Conservation (phyloP, 352 stramenopile genomes). For the Globisporangium radiosum region DNA sequence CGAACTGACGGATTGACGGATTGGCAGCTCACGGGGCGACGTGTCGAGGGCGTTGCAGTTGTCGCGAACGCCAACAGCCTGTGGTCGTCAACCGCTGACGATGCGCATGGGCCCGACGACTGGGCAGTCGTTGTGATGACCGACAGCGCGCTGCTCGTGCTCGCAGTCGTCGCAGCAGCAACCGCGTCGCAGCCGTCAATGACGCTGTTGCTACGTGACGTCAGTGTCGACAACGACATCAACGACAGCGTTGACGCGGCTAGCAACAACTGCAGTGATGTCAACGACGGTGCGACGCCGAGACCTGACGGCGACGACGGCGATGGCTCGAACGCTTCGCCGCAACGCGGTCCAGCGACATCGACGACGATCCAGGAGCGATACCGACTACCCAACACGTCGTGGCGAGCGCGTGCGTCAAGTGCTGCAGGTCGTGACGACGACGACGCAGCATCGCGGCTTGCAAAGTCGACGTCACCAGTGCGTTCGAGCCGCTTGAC, state of each 20-base stretch:
- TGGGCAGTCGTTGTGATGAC: slow-evolving; percentile 7
- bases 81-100: no score
- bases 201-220: no score
- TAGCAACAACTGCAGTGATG: no score
- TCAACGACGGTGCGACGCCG: no score
- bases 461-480: not conserved
- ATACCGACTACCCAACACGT: slow-evolving; percentile 34
- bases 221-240: not conserved
- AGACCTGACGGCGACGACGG: not conserved
- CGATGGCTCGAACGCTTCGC: no score
- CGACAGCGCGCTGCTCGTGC: not conserved
- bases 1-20: not conserved
- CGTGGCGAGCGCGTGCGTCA: slow-evolving; percentile 11
- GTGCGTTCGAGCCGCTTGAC: not conserved
- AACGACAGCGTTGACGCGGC: not conserved
- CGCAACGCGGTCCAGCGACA: not conserved
- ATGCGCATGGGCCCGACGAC: no score
- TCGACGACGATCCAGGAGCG: slow-evolving; percentile 36
- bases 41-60: not conserved
- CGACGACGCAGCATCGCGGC: not conserved
- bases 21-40: not conserved
- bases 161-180: not conserved
- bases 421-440: not conserved
- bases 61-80: not conserved
- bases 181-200: no score